A percentile compares a stretch with the other conserved stretches of the same genome.
These are phyloP conservation scores for Sporisorium reilianum DNA, from an alignment of 1,284 basidiomycete species.

Conservation along the genomic window DNA sequence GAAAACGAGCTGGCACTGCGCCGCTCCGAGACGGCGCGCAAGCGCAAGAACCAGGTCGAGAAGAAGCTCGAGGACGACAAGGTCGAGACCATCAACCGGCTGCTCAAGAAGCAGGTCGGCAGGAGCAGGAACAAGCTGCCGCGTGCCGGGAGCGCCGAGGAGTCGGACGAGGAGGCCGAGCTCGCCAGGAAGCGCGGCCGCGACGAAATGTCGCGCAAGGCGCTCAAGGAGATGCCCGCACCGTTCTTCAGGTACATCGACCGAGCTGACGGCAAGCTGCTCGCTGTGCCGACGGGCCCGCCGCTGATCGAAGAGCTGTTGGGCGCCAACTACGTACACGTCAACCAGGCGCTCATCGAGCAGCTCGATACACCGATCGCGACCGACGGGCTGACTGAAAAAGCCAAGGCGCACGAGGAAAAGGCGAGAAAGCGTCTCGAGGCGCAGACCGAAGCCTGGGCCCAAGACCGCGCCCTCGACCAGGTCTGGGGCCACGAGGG, in stretches of 20 bases:
- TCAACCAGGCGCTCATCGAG: conserved; percentile 31
- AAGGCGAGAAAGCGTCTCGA: conserved; percentile 21
- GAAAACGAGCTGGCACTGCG: conserved; percentile 84
- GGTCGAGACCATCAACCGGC: conserved; percentile 86
- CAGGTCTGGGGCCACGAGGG: conserved; percentile 43
- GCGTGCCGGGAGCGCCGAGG: conserved; percentile 26
- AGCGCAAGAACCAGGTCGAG: conserved; percentile 85
- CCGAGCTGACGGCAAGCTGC: conserved; percentile 25
- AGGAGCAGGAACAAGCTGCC: conserved; percentile 54
- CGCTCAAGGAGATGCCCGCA: conserved; percentile 45
- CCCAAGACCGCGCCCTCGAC: conserved; percentile 32
- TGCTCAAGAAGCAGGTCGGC: conserved; percentile 79
- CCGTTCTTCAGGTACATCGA: conserved; percentile 36
- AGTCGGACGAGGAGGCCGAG: conserved; percentile 37
- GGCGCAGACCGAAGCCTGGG: conserved; percentile 15
- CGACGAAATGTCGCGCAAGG: conserved; percentile 35
- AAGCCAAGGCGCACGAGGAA: conserved; percentile 15
- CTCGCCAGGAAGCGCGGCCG: conserved; percentile 15
- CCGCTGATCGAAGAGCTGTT: conserved; percentile 22
- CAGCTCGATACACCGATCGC: conserved; percentile 18
- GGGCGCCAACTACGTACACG: conserved; percentile 17
- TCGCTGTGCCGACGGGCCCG: conserved; percentile 33
- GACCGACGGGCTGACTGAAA: conserved; percentile 1
- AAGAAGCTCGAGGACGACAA: conserved; percentile 94
- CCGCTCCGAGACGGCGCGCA: conserved; percentile 85